A percentile compares a stretch with the other conserved stretches of the same genome.
Evolutionary conservation across 306 rosid genomes (phyloP).

Genomic region (Elaeagnus macrophylla): DNA sequence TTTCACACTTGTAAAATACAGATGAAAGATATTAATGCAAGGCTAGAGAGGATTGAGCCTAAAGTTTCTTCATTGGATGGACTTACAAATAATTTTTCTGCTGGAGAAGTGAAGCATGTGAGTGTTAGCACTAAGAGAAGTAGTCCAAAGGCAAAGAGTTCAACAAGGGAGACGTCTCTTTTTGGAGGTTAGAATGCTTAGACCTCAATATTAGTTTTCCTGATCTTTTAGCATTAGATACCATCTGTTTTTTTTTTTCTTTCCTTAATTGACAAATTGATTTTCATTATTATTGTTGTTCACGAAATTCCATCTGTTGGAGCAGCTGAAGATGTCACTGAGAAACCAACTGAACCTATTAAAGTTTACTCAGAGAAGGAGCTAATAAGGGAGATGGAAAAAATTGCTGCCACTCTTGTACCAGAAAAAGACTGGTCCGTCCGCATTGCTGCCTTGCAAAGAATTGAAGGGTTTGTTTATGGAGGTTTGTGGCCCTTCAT

Average conservation of each 20-base stretch:
- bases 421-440: slow-evolving; percentile 98
- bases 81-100: slow-evolving; percentile 42
- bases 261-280: slow-evolving; percentile 5
- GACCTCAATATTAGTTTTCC: slow-evolving; percentile 1
- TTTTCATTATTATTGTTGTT: slow-evolving; percentile 14
- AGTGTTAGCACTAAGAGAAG: slow-evolving; percentile 63
- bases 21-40: slow-evolving; percentile 94
- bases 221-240: neutral
- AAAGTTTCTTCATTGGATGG: slow-evolving; percentile 68
- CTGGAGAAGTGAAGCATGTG: slow-evolving; percentile 60
- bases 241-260: neutral
- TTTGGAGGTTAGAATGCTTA: slow-evolving; percentile 71
- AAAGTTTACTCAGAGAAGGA: slow-evolving; percentile 97
- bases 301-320: slow-evolving; percentile 17
- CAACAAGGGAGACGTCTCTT: slow-evolving; percentile 67
- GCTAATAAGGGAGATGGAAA: slow-evolving; percentile 76
- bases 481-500: slow-evolving; percentile 62
- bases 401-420: slow-evolving; percentile 80
- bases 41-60: slow-evolving; percentile 87
- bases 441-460: slow-evolving; percentile 91
- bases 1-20: slow-evolving; percentile 23
- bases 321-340: slow-evolving; percentile 68
- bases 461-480: slow-evolving; percentile 81
- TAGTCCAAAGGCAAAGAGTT: slow-evolving; percentile 87
- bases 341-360: slow-evolving; percentile 61